Percentiles rank a stretch among this genome's conserved stretches.
These are phyloP conservation scores for Hydrangea macrophylla DNA, from an alignment of 148 eudicot genomes.

Conservation along the genomic window DNA sequence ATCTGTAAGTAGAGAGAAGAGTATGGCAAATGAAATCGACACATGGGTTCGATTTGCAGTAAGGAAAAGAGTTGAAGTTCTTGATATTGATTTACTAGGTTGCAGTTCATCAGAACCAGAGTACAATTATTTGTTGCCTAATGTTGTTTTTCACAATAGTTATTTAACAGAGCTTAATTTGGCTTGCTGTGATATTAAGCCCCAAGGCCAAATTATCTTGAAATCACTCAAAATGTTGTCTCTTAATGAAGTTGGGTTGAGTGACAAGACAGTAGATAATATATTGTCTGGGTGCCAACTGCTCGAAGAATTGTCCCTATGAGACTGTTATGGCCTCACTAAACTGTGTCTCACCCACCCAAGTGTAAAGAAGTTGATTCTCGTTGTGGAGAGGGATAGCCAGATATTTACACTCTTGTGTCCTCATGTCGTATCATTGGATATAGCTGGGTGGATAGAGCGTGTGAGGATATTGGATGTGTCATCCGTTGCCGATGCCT, in stretches of 20 bases:
- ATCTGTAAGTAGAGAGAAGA: too few species aligned
- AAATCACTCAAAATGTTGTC: background rate
- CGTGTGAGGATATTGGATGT: background rate
- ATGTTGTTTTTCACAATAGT: background rate
- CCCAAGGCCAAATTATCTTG: background rate
- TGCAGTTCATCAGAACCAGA: background rate
- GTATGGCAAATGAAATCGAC: background rate
- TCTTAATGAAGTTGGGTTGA: background rate
- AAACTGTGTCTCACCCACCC: background rate
- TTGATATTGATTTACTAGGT: background rate
- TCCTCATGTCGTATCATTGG: background rate
- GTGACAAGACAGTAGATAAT: background rate
- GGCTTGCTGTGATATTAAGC: background rate
- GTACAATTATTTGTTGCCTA: background rate
- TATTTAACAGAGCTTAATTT: conserved; percentile 3
- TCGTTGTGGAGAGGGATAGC: background rate
- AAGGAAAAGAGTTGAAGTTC: background rate
- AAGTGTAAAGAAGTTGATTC: background rate
- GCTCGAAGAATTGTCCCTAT: background rate
- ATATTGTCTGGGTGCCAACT: conserved; percentile 2
- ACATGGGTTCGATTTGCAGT: background rate
- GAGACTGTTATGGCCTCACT: background rate
- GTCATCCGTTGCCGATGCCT: conserved; percentile 1
- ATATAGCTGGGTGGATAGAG: background rate
- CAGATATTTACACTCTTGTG: background rate